phyloP scores from a whole-genome alignment of 169 alveolate genomes.

The Blepharisma undulans region DNA sequence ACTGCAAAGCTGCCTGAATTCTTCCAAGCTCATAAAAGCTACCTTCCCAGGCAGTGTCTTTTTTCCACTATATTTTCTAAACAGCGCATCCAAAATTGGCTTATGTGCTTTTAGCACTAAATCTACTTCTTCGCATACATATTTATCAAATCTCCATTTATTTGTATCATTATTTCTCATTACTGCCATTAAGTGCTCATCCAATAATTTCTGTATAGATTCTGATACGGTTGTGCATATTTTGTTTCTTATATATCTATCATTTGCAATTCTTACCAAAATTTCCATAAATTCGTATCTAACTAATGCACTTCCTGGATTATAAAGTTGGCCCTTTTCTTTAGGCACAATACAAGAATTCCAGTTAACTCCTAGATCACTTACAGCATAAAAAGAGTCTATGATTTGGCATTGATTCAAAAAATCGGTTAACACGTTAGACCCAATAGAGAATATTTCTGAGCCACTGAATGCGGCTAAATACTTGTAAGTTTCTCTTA shows the following conservation, averaged over 20 bases:
- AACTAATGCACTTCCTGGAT: constrained; percentile 24
- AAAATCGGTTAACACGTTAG: constrained; percentile 25
- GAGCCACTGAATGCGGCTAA: constrained; percentile 25
- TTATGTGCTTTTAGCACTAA: not conserved
- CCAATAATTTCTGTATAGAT: not conserved
- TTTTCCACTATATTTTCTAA: constrained; percentile 11
- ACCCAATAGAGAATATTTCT: constrained; percentile 19
- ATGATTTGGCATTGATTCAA: not conserved
- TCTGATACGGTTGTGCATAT: not conserved
- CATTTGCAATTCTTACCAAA: constrained; percentile 22
- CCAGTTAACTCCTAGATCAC: constrained; percentile 36
- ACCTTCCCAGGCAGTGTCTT: constrained; percentile 16
- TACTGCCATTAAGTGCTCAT: not conserved
- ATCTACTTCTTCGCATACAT: constrained; percentile 14
- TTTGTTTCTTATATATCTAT: constrained; percentile 33
- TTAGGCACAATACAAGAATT: constrained; percentile 1
- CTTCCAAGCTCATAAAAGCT: constrained; percentile 56
- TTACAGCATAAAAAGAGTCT: not conserved
- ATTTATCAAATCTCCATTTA: constrained; percentile 11
- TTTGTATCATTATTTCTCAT: not conserved
- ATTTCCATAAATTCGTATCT: constrained; percentile 37
- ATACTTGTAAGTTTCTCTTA: constrained; percentile 32
- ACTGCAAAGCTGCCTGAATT: constrained; percentile 45
- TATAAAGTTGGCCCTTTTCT: constrained; percentile 18
- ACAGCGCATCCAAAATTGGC: not conserved